phyloP scores from a whole-genome alignment of 257 asterid species.

The Nicotiana noctiflora region DNA sequence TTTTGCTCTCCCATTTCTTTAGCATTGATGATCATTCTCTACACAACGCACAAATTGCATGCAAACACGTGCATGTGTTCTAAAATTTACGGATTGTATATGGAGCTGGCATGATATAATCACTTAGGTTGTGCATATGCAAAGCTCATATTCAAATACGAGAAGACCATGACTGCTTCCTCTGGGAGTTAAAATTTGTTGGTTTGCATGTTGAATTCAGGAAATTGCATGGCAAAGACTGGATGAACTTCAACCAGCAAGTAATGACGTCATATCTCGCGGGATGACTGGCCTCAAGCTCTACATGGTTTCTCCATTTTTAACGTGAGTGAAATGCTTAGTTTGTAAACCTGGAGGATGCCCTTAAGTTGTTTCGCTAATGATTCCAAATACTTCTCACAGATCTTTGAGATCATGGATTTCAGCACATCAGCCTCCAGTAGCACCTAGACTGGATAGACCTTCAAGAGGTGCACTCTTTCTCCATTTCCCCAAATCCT shows the following conservation, averaged over 20 bases:
- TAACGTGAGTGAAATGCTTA: constrained; percentile 38
- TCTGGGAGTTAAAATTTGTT: not conserved
- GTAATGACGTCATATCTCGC: constrained; percentile 73
- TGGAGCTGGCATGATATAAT: not conserved
- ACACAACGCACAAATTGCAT: not conserved
- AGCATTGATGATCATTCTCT: not conserved
- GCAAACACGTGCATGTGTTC: not conserved
- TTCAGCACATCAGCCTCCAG: constrained; percentile 54
- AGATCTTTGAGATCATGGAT: constrained; percentile 78
- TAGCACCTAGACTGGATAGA: constrained; percentile 52
- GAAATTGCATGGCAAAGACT: constrained; percentile 95
- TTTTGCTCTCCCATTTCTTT: not conserved
- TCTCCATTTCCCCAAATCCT: not conserved
- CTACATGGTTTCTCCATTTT: constrained; percentile 87
- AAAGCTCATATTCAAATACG: not conserved
- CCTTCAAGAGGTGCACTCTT: constrained; percentile 45
- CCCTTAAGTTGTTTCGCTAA: not conserved
- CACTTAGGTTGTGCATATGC: not conserved
- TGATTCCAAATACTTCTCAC: constrained; percentile 13
- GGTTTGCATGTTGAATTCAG: constrained; percentile 26
- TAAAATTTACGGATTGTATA: not conserved
- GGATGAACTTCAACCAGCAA: constrained; percentile 67
- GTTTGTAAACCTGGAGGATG: not conserved
- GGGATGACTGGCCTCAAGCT: constrained; percentile 71
- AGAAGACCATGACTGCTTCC: not conserved